Evolutionary conservation across 768 basidiomycete species (phyloP), one percentile per base, ranked within the genome.

Genomic region (Tricholoma hemisulphureum): DNA sequence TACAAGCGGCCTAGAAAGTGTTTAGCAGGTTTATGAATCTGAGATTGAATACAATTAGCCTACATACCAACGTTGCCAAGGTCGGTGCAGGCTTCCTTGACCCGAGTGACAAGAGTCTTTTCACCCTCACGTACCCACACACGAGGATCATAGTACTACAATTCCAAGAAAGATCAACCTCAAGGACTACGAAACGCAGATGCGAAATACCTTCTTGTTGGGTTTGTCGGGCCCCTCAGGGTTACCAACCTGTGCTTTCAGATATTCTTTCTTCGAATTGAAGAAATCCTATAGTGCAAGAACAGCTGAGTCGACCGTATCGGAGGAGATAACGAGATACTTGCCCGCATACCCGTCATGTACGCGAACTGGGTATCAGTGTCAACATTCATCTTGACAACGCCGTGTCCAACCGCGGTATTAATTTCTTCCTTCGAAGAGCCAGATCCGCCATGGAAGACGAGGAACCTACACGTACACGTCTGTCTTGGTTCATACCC

Each of bases 391-490:
- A 98, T 98, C 83, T 99, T 99, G 71, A 98, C 88, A 39, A 97
- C 96, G 68, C 96, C 96, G 72, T 95, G 83, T 53, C 76, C 69
- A 63, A 98, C 97, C 57, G 95, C 96, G 48, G 88, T 93, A 66
- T 79, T 80, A 77, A 98, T 99, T 77, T 99, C 97, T 48, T 95
- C 89, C 77, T 93, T 93, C 64, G 91, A 87, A 29, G 97, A 98
- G 45, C 97, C 97, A 53, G 97, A 98, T 62, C 97, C 97, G 75
- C 97, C 97, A 79, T 99, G 97, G 94, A 98, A 99, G 75, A 98
- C 97, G 60, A 98, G 91, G 86, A 89, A 98, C 65, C 93, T 93
- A 53, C 3, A 20, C 1, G 14, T 29, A 26, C 41, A 18, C 9
- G 1, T n/a, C 31, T 9, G 35, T 26, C 31, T 14, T 26, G 21